Evolutionary conservation across 108 stramenopile genomes (phyloP), one percentile per base, ranked within the genome.

Genomic region (Pseudonitzschia delicatissima): DNA sequence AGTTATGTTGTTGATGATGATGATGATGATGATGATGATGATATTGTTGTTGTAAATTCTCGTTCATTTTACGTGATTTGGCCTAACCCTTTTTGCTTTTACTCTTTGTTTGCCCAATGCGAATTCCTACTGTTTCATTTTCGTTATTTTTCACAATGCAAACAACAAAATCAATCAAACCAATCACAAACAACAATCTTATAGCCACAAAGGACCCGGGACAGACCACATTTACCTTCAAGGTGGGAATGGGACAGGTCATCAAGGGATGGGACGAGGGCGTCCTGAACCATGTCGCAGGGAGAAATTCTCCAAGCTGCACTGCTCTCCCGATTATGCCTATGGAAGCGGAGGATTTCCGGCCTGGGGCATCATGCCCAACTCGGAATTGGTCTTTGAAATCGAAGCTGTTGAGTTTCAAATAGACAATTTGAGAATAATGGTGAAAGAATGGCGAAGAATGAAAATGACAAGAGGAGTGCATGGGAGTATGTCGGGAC

Each of bases 181-280:
- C n/a, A n/a, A n/a, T n/a, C n/a, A n/a, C n/a, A n/a, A n/a, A n/a
- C n/a, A n/a, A n/a, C n/a, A n/a, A n/a, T n/a, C n/a, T n/a, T n/a
- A n/a, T n/a, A 61, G 60, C 87, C 51, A 94, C 95, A 4, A 96
- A 93, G 57, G 96, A 96, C 85, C 88, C 90, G 3, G 96, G 96
- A 21, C 93, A 96, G 69, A 47, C 88, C 68, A 92, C 93, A 4
- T 96, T 96, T 68, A 91, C 87, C 5, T 92, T 92, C 63, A 26
- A 42, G 0, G 87, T 92, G n/a, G 90, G 90, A 2, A 58, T 81
- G 49, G 85, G 87, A 36, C 68, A 77, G 58, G 87, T 87, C 58
- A 92, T 88, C 73, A 85, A 82, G 64, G 91, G 87, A 39, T 97
- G 96, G 96, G 96, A 97, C 62, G 94, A 97, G 67, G 71, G 81